phyloP scores from a whole-genome alignment of 78 protist genomes.

The Monocercomonoides exilis region DNA sequence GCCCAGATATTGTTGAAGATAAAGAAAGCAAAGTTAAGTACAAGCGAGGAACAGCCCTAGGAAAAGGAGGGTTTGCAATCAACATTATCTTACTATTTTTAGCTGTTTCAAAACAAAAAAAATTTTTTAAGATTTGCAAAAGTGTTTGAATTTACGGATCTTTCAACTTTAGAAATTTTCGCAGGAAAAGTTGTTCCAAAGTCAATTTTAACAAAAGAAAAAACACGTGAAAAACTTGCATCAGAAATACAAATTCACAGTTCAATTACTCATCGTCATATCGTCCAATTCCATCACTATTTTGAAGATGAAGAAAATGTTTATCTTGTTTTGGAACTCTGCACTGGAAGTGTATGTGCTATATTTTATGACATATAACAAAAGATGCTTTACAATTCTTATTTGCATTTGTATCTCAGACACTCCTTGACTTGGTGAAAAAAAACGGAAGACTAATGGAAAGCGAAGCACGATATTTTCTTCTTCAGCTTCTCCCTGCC shows the following conservation, averaged over 20 bases:
- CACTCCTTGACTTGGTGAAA: constrained; percentile 65
- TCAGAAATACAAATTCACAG: constrained; percentile 85
- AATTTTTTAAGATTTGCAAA: constrained; percentile 64
- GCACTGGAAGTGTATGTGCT: constrained; percentile 47
- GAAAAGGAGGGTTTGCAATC: background rate
- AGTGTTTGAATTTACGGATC: constrained; percentile 61
- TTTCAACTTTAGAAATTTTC: constrained; percentile 38
- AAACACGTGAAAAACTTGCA: constrained; percentile 42
- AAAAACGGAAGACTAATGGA: constrained; percentile 49
- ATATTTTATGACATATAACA: too few species aligned
- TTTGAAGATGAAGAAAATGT: constrained; percentile 80
- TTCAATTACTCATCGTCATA: constrained; percentile 63
- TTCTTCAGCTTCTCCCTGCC: constrained; percentile 47
- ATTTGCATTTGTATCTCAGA: constrained; percentile 7
- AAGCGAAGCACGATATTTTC: constrained; percentile 47
- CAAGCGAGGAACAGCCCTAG: background rate
- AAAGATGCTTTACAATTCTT: background rate
- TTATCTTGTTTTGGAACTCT: constrained; percentile 84
- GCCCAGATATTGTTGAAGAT: background rate
- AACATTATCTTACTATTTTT: background rate
- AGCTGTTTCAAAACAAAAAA: background rate
- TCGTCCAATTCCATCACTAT: constrained; percentile 65
- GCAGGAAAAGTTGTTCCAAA: constrained; percentile 81
- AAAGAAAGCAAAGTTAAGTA: background rate
- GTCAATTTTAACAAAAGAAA: constrained; percentile 51